Evolutionary conservation across 805 yeast species (phyloP), one percentile per base, ranked within the genome.

Genomic region (Blastobotrys chiropterorum): DNA sequence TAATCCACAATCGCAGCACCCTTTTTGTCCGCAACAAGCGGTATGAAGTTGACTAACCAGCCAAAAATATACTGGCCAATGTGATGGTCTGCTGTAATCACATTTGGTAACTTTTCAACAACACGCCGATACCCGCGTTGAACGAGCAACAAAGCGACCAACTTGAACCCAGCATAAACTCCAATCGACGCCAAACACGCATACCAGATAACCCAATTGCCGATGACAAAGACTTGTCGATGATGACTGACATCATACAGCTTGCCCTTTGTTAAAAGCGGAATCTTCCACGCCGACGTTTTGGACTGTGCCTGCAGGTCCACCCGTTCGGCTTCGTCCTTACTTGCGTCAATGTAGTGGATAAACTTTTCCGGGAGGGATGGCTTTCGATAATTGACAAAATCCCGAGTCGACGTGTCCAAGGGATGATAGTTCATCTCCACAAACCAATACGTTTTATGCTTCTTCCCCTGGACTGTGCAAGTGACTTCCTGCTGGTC

Each of bases 11-110:
- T 86, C 85, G 68, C 69, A 85, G 94, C 72, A 26, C 34, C 34
- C 94, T 79, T 26, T 81, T 85, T 95, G 84, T 86, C 39, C 48
- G 86, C 72, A 70, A 79, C 83, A 49, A 87, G 86, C 59, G 95
- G 95, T 50, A 75, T 65, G 64, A 79, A 84, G 67, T 88, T 95
- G 39, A 84, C 55, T 7, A 66, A 71, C 86, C 90, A 88, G 44
- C 95, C 96, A 6, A 79, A 62, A 41, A 82, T 62, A 66, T 80
- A 86, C 31, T 79, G 79, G 52, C 83, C 69, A 26, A 77, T 76
- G 61, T 83, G 86, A 49, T 78, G 71, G 62, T 83, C 85, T 73
- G 49, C 50, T 14, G 49, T 77, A 84, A 70, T 83, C 82, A 69
- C 74, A 13, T 50, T 47, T 6, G 34, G 48, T 11, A 45, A 21